Conservation (phyloP, 495 filamentous ascomycete species). For the Amorphotheca resinae region DNA sequence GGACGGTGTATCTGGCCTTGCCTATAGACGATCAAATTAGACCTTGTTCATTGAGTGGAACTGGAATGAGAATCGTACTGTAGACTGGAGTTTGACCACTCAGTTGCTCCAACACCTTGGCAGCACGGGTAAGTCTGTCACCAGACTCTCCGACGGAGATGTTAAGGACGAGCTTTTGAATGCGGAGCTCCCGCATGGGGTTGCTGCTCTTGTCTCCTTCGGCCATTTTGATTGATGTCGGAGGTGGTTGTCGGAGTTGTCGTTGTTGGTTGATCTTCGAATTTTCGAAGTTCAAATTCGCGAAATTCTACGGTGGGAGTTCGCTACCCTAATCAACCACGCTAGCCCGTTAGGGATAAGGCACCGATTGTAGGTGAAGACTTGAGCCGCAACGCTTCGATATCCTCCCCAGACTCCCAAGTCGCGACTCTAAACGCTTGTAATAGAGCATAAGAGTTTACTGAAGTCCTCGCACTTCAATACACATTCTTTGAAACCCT, state of each 20-base stretch:
- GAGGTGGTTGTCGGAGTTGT: slow-evolving; percentile 15
- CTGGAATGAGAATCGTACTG: slow-evolving; percentile 43
- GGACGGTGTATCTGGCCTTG: slow-evolving; percentile 99
- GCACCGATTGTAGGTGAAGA: slow-evolving; percentile 14
- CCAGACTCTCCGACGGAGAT: slow-evolving; percentile 99
- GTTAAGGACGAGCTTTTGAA: slow-evolving; percentile 99
- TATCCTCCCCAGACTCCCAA: slow-evolving; percentile 7
- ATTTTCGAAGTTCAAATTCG: slow-evolving; percentile 5
- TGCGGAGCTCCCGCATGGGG: slow-evolving; percentile 98
- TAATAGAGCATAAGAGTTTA: slow-evolving; percentile 26
- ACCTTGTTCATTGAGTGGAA: not conserved
- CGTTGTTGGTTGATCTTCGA: slow-evolving; percentile 14
- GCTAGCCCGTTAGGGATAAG: not conserved
- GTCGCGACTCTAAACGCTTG: slow-evolving; percentile 17
- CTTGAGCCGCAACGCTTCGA: slow-evolving; percentile 19
- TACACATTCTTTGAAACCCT: slow-evolving; percentile 41
- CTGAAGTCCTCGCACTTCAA: slow-evolving; percentile 24
- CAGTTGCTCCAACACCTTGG: slow-evolving; percentile 99
- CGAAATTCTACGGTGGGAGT: slow-evolving; percentile 8
- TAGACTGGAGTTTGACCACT: slow-evolving; percentile 99
- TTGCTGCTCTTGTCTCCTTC: slow-evolving; percentile 76
- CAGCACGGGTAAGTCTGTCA: slow-evolving; percentile 98
- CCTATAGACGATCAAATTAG: slow-evolving; percentile 31
- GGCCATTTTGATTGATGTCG: slow-evolving; percentile 24
- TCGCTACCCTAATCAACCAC: slow-evolving; percentile 4